Percentiles rank a stretch among this genome's conserved stretches.
phyloP scores from a whole-genome alignment of 202 grass and related monocot species.

The Hordeum pubiflorum region DNA sequence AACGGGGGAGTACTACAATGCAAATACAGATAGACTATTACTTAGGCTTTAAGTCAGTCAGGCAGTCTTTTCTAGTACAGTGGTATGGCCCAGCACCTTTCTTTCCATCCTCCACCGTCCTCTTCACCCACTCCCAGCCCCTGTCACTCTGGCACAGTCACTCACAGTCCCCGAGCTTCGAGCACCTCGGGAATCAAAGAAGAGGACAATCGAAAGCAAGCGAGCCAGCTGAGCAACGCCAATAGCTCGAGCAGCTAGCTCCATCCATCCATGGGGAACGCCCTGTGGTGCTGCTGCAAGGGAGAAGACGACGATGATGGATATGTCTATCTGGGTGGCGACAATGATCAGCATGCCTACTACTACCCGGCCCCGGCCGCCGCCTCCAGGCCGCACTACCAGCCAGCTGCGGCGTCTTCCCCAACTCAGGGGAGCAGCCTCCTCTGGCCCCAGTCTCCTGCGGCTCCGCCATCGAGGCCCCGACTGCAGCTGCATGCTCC shows the following conservation, averaged over 20 bases:
- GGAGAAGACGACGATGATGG: background rate
- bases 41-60: too few species aligned
- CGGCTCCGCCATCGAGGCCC: background rate
- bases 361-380: background rate
- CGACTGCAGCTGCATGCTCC: background rate
- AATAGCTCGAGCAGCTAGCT: background rate
- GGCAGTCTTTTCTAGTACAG: too few species aligned
- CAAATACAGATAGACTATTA: too few species aligned
- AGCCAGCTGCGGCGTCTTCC: background rate
- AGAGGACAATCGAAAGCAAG: background rate
- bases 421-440: background rate
- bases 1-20: too few species aligned
- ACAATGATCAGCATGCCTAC: background rate
- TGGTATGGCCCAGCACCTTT: background rate
- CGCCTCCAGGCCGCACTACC: background rate
- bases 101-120: background rate
- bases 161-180: background rate
- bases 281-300: background rate
- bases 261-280: conserved; percentile 3
- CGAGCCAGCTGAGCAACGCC: background rate
- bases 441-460: background rate
- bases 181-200: background rate
- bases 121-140: too few species aligned
- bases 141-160: background rate
- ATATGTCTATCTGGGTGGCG: background rate